A percentile compares a stretch with the other conserved stretches of the same genome.
Conservation (phyloP, 2,329 filamentous ascomycete genomes). For the Fusarium chlamydosporum region DNA sequence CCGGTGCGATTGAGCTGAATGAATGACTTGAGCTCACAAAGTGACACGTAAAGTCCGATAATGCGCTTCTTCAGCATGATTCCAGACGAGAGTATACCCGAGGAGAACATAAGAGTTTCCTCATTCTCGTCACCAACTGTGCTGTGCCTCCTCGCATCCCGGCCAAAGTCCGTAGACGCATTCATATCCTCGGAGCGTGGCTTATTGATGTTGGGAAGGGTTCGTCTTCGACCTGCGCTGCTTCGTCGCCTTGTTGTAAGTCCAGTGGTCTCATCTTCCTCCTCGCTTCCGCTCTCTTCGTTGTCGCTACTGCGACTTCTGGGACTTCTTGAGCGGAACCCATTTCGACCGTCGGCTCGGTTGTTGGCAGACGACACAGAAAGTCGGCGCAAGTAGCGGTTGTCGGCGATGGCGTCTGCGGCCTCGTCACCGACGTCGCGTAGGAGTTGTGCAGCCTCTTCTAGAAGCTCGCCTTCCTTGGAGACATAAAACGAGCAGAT, state of each 20-base stretch:
- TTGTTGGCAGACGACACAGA: constrained; percentile 48
- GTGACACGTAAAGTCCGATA: constrained; percentile 87
- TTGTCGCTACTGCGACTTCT: constrained; percentile 66
- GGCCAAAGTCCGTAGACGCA: constrained; percentile 71
- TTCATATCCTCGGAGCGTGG: constrained; percentile 67
- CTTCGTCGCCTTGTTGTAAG: constrained; percentile 64
- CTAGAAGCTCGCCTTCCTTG: constrained; percentile 89
- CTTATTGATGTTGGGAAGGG: constrained; percentile 55
- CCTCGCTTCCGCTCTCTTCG: constrained; percentile 76
- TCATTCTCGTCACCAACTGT: constrained; percentile 81
- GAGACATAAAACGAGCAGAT: constrained; percentile 90
- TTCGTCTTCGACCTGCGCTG: constrained; percentile 59
- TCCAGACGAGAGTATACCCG: constrained; percentile 73
- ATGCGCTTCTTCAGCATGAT: constrained; percentile 95
- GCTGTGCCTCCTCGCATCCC: constrained; percentile 71
- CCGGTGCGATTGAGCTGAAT: constrained; percentile 96
- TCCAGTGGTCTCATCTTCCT: constrained; percentile 71
- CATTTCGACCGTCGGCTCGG: constrained; percentile 28
- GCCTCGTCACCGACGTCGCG: constrained; percentile 79
- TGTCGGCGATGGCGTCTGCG: constrained; percentile 65
- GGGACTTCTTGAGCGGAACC: constrained; percentile 54
- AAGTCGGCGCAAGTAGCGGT: constrained; percentile 55
- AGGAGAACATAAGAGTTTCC: constrained; percentile 76
- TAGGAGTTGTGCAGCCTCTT: constrained; percentile 83
- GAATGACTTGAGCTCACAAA: constrained; percentile 96